phyloP scores from a whole-genome alignment of 345 rosid species.

The rapeseed (Brassica napus) region DNA sequence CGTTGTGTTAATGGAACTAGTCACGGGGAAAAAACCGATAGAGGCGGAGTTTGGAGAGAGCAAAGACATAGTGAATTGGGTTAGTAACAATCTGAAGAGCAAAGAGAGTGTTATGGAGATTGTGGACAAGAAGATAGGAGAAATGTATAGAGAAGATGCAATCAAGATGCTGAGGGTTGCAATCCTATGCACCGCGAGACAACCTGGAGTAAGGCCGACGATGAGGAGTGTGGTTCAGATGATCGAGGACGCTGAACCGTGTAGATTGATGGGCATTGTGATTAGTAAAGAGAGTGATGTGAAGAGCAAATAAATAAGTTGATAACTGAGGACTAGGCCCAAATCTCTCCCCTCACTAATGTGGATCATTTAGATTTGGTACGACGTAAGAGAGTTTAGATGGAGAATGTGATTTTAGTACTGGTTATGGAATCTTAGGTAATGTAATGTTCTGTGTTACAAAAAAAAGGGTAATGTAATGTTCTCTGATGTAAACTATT shows the following conservation, averaged over 20 bases:
- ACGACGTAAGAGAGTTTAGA: not conserved
- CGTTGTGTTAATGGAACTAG: constrained; percentile 87
- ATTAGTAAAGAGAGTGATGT: constrained; percentile 43
- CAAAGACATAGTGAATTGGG: constrained; percentile 81
- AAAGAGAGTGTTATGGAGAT: constrained; percentile 54
- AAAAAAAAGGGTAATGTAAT: not conserved
- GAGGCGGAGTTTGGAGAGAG: constrained; percentile 77
- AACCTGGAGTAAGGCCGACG: constrained; percentile 65
- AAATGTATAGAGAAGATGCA: constrained; percentile 58
- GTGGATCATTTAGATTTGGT: constrained; percentile 1
- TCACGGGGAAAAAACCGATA: constrained; percentile 78
- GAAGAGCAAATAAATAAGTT: constrained; percentile 39
- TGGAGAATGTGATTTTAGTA: constrained; percentile 7
- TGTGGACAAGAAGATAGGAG: constrained; percentile 67
- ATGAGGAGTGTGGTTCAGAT: constrained; percentile 88
- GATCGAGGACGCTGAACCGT: constrained; percentile 78
- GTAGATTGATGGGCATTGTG: constrained; percentile 55
- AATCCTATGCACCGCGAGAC: constrained; percentile 61
- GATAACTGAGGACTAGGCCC: constrained; percentile 14
- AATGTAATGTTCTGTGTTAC: not conserved
- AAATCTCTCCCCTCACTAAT: not conserved
- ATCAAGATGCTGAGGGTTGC: constrained; percentile 68
- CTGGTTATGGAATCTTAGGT: constrained; percentile 6
- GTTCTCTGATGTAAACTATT: constrained; percentile 23
- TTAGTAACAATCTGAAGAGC: constrained; percentile 55